Evolutionary conservation across 1,139 yeast genomes (phyloP).

Genomic region (Saccharomyces hybrid): DNA sequence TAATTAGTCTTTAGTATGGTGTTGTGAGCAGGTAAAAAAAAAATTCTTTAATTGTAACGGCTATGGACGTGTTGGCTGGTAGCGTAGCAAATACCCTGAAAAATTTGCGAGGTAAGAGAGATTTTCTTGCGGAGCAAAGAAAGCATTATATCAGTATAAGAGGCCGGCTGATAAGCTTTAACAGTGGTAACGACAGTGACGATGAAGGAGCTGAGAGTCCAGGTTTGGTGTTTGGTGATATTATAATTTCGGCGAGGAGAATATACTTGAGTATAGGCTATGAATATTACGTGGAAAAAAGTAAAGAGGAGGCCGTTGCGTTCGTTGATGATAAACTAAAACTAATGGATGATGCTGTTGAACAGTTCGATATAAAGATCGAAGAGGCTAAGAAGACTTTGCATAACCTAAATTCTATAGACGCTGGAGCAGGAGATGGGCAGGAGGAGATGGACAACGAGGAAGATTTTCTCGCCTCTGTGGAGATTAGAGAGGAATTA

Average conservation of each 20-base stretch:
- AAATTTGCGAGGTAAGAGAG: conserved; percentile 26
- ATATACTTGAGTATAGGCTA: conserved; percentile 49
- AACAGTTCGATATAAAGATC: conserved; percentile 38
- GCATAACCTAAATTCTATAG: conserved; percentile 31
- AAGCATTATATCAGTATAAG: conserved; percentile 29
- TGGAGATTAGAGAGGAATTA: conserved; percentile 80
- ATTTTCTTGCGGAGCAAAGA: conserved; percentile 28
- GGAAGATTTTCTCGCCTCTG: conserved; percentile 45
- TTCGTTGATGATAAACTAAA: conserved; percentile 39
- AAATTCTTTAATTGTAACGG: neutral
- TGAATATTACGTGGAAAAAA: conserved; percentile 50
- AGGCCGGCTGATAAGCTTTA: conserved; percentile 21
- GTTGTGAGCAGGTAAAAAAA: neutral
- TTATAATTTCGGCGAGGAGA: conserved; percentile 30
- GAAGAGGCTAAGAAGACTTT: conserved; percentile 36
- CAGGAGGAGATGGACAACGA: conserved; percentile 14
- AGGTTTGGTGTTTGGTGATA: conserved; percentile 32
- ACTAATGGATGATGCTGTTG: conserved; percentile 36
- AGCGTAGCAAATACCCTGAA: conserved; percentile 26
- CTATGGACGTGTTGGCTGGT: conserved; percentile 24
- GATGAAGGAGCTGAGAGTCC: conserved; percentile 15
- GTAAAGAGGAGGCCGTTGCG: conserved; percentile 38
- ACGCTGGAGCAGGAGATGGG: neutral
- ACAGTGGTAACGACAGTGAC: conserved; percentile 3
- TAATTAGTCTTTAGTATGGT: neutral